Evolutionary conservation across 2,329 filamentous ascomycete genomes (phyloP), one percentile per base, ranked within the genome.

Genomic region (Fusarium longipes): DNA sequence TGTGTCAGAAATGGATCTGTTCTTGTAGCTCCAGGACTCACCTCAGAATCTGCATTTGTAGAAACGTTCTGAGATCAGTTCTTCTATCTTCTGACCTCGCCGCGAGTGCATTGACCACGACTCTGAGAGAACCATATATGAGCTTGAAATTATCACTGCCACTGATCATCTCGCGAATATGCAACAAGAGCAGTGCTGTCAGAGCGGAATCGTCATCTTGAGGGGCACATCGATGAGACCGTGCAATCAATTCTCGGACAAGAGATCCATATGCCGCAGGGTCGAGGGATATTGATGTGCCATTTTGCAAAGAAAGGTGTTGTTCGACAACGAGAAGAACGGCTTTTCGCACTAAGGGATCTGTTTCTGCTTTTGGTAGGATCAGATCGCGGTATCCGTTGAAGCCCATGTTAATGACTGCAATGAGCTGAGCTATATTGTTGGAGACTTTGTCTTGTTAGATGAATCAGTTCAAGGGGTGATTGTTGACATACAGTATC

Each of bases 331-430:
- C 67, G 0, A 72, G 22, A 3, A 71, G 66, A 7, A 71, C 61
- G 2, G 69, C 69, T 14, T 60, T 72, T 25, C 69, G 38, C 3
- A 71, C 69, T 0, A 71, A 18, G 3, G 69, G 64, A 0, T 71
- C 69, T 2, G 62, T 66, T 11, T 71, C 69, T 6, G 69, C 69
- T 42, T 39, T 66, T 17, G 69, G 69, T 1, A 71, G 8, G 0
- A 71, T 56, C 2, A 71, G 45, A 18, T 71, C 69, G 4, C 69
- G 57, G 10, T 71, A 71, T 0, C 69, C 69, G 22, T 71, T 71
- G 50, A 70, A 71, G 8, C 69, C 69, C 38, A 71, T 42, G n/a
- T 71, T 72, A 10, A 71, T 71, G 10, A 71, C 69, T 0, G 69
- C 64, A 5, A 71, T 72, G 5, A 72, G 57, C 6, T 71, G 57